Evolutionary conservation across 805 yeast genomes (phyloP).

Genomic region (Wickerhamiella spandovensis): DNA sequence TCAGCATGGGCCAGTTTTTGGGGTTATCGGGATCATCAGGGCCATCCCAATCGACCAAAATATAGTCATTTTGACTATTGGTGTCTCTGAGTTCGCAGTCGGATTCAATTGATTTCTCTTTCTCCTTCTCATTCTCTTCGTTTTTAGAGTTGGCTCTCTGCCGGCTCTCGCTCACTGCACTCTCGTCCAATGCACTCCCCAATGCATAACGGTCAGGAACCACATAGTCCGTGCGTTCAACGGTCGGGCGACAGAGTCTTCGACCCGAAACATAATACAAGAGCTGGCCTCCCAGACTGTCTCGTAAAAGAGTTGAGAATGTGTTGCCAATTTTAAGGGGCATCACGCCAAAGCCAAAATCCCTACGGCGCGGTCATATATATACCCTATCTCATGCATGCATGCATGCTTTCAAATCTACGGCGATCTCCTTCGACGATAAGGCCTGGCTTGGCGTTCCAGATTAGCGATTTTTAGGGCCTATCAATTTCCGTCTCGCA

Average conservation of each 20-base stretch:
- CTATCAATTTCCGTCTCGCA: no score
- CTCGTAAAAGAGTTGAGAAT: background rate
- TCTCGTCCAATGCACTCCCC: no score
- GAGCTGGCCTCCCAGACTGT: background rate
- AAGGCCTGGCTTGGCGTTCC: no score
- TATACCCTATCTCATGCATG: no score
- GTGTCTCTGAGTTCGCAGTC: background rate
- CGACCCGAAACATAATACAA: background rate
- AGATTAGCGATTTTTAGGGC: no score
- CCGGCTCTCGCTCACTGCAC: no score
- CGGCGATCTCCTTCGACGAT: no score
- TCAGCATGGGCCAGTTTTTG: conserved; percentile 37
- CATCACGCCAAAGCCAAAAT: no score
- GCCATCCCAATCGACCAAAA: conserved; percentile 23
- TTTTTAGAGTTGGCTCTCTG: no score
- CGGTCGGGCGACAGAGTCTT: background rate
- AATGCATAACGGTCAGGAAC: background rate
- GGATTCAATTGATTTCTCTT: background rate
- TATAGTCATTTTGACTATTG: conserved; percentile 31
- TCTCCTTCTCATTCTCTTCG: no score
- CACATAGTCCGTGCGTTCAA: background rate
- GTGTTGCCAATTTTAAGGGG: background rate
- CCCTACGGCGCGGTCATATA: no score
- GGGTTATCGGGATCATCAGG: conserved; percentile 31
- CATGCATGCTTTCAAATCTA: no score